These are phyloP conservation scores for Ceraceosorus guamensis DNA, from an alignment of 1,284 basidiomycete species.

Conservation along the genomic window DNA sequence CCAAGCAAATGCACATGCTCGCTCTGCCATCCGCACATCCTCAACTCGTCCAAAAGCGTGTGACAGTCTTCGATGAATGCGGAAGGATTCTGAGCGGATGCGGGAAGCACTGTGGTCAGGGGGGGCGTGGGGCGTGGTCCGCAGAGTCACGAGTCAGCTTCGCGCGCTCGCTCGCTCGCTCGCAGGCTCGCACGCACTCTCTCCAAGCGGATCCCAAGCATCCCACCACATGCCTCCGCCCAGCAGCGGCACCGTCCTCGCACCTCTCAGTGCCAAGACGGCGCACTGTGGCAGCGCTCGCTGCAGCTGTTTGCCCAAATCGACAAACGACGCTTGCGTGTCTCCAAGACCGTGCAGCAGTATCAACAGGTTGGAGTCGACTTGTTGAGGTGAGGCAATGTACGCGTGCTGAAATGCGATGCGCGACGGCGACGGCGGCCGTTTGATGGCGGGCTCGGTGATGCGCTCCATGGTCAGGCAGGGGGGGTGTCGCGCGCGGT, in stretches of 20 bases:
- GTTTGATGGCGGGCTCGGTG: too few species aligned
- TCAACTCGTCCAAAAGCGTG: conserved; percentile 55
- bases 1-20: conserved; percentile 74
- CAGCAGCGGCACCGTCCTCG: conserved; percentile 72
- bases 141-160: conserved; percentile 69
- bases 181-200: conserved; percentile 52
- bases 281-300: conserved; percentile 70
- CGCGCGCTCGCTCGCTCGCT: conserved; percentile 14
- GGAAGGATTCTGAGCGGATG: neutral
- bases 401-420: conserved; percentile 51
- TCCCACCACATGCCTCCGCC: conserved; percentile 71
- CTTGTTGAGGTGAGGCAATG: conserved; percentile 64
- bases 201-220: conserved; percentile 67
- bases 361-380: conserved; percentile 76
- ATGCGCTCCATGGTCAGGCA: too few species aligned
- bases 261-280: conserved; percentile 68
- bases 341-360: conserved; percentile 84
- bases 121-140: conserved; percentile 62
- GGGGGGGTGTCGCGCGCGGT: too few species aligned
- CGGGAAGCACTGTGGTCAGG: neutral
- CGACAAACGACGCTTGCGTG: conserved; percentile 66
- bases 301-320: conserved; percentile 65
- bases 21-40: conserved; percentile 60
- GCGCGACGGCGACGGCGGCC: too few species aligned
- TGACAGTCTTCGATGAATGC: conserved; percentile 57